Evolutionary conservation across 1,284 basidiomycete species (phyloP).

Genomic region (Heterobasidion parviporum): DNA sequence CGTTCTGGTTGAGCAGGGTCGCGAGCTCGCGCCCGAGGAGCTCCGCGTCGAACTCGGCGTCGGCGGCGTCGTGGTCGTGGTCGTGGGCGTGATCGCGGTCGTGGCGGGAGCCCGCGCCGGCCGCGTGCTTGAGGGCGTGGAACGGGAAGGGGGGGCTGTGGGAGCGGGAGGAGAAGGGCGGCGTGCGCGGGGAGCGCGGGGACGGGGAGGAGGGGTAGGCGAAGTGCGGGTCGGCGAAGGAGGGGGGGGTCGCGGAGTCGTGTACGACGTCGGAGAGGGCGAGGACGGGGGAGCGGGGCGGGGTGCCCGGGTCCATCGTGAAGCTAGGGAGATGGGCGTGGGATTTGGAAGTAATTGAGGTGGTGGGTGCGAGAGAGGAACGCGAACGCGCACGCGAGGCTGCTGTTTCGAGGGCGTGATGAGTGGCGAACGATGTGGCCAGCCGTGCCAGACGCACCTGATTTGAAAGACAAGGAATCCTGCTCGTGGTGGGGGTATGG

Average conservation of each 20-base stretch:
- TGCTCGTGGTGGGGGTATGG: too few relatives aligned
- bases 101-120: background rate
- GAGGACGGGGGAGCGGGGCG: constrained; percentile 33
- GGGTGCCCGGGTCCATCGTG: constrained; percentile 35
- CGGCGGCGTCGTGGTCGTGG: constrained; percentile 1
- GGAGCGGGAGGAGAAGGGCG: constrained; percentile 21
- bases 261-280: constrained; percentile 74
- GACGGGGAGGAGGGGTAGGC: constrained; percentile 9
- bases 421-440: too few relatives aligned
- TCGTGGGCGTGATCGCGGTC: too few relatives aligned
- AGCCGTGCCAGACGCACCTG: too few relatives aligned
- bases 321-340: too few relatives aligned
- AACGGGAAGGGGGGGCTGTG: constrained; percentile 3
- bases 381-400: too few relatives aligned
- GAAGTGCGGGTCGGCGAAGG: constrained; percentile 28
- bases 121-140: background rate
- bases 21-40: constrained; percentile 70
- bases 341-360: too few relatives aligned
- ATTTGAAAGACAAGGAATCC: too few relatives aligned
- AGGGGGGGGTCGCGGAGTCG: constrained; percentile 34
- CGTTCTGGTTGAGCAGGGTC: constrained; percentile 60
- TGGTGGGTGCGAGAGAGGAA: background rate
- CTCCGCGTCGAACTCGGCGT: constrained; percentile 35
- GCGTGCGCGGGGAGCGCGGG: constrained; percentile 20
- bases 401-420: too few relatives aligned